A percentile compares a stretch with the other conserved stretches of the same genome.
phyloP scores from a whole-genome alignment of 768 basidiomycete genomes.

The Candolleomyces aberdarensis region DNA sequence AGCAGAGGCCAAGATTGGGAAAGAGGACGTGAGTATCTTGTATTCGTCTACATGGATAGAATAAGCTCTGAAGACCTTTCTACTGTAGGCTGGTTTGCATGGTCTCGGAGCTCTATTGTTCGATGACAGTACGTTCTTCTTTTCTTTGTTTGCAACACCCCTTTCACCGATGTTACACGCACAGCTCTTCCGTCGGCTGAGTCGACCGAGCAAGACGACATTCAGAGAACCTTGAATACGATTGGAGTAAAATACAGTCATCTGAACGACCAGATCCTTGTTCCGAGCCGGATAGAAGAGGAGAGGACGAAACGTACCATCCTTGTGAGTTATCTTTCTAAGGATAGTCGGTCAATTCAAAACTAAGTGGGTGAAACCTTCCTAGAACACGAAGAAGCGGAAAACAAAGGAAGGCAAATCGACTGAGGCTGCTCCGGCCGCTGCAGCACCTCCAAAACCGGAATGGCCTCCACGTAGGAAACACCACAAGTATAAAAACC shows the following conservation, averaged over 20 bases:
- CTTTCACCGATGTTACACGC: not conserved
- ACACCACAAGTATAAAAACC: slow-evolving; percentile 48
- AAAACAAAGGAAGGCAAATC: slow-evolving; percentile 12
- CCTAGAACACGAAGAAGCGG: slow-evolving; percentile 23
- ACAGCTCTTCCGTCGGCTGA: slow-evolving; percentile 18
- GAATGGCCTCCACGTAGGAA: slow-evolving; percentile 66
- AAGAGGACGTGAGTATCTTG: slow-evolving; percentile 32
- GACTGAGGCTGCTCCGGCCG: not conserved
- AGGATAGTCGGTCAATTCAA: not conserved
- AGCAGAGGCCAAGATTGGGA: slow-evolving; percentile 42
- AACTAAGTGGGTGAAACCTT: not conserved
- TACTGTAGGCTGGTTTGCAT: slow-evolving; percentile 45
- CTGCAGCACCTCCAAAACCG: slow-evolving; percentile 27
- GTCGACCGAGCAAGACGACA: slow-evolving; percentile 41
- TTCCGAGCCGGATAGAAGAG: slow-evolving; percentile 66
- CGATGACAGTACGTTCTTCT: slow-evolving; percentile 51
- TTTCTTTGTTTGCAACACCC: not conserved
- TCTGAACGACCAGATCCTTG: slow-evolving; percentile 67
- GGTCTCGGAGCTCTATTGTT: slow-evolving; percentile 68
- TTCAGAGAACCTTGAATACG: slow-evolving; percentile 51
- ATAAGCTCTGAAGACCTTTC: not conserved
- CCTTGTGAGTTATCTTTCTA: slow-evolving; percentile 32
- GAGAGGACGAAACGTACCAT: slow-evolving; percentile 54
- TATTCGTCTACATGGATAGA: not conserved
- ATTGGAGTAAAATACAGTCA: slow-evolving; percentile 74